Conservation (phyloP, 352 stramenopile genomes). For the Paralagenidium karlingii region DNA sequence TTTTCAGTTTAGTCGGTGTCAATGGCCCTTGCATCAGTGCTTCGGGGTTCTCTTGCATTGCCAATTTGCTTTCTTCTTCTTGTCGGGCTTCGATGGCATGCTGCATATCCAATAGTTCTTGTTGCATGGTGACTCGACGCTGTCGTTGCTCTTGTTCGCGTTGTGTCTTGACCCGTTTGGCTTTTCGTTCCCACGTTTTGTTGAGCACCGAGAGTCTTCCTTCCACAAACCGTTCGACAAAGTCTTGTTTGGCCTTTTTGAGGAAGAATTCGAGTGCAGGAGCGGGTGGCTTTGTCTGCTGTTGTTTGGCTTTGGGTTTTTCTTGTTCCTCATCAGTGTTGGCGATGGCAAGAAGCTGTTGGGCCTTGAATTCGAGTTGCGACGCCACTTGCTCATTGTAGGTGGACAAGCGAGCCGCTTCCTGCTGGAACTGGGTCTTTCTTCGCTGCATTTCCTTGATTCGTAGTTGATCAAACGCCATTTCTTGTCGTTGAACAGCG, state of each 20-base stretch:
- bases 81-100: slow-evolving; percentile 11
- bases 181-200: slow-evolving; percentile 66
- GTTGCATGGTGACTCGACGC: slow-evolving; percentile 27
- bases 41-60: slow-evolving; percentile 17
- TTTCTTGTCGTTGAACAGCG: slow-evolving; percentile 18
- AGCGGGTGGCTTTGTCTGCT: neutral
- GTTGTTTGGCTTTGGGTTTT: slow-evolving; percentile 15
- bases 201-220: slow-evolving; percentile 36
- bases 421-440: slow-evolving; percentile 25
- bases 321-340: no score
- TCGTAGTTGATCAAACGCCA: slow-evolving; percentile 3
- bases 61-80: slow-evolving; percentile 2
- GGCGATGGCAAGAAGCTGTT: no score
- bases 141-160: slow-evolving; percentile 28
- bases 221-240: slow-evolving; percentile 34
- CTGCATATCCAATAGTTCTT: slow-evolving; percentile 17
- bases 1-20: no score
- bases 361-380: slow-evolving; percentile 55
- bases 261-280: slow-evolving; percentile 10
- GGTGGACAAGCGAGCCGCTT: slow-evolving; percentile 41
- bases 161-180: slow-evolving; percentile 25
- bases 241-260: slow-evolving; percentile 32
- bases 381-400: slow-evolving; percentile 56
- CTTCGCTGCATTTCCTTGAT: slow-evolving; percentile 21
- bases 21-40: slow-evolving; percentile 9